Conservation (phyloP, 169 alveolate species). For the Eimeria sp. region DNA sequence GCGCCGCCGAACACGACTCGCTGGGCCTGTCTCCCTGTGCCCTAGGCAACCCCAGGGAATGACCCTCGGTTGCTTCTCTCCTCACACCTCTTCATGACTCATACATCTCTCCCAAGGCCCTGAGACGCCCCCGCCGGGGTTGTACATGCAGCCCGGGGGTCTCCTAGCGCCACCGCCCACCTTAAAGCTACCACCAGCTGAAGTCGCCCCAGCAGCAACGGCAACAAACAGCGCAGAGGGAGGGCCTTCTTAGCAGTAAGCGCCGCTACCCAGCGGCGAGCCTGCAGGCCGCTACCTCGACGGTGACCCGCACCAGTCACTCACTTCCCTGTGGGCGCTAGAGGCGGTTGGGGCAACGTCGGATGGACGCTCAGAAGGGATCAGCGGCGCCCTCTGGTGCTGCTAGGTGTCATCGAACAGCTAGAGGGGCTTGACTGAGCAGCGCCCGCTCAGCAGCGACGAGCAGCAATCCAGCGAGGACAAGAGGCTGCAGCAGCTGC, state of each 20-base stretch:
- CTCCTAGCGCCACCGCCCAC: slow-evolving; percentile 60
- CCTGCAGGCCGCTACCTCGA: neutral
- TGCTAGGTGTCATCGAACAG: neutral
- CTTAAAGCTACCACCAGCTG: slow-evolving; percentile 27
- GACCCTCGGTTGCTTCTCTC: slow-evolving; percentile 19
- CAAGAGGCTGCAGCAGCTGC: neutral
- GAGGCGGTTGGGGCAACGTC: neutral
- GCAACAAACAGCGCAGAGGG: neutral
- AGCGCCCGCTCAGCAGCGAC: neutral
- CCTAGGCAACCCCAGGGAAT: slow-evolving; percentile 6
- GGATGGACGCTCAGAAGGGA: slow-evolving; percentile 17
- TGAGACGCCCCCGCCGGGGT: slow-evolving; percentile 39
- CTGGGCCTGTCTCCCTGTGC: slow-evolving; percentile 68
- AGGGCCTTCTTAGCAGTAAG: neutral
- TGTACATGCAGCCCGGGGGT: slow-evolving; percentile 31
- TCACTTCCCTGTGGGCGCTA: neutral
- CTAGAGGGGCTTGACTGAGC: slow-evolving; percentile 4
- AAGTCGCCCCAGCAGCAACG: neutral
- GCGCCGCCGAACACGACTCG: slow-evolving; percentile 68
- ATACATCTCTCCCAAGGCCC: neutral
- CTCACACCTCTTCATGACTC: neutral
- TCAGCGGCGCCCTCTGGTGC: slow-evolving; percentile 68
- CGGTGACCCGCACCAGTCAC: neutral
- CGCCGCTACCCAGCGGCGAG: neutral
- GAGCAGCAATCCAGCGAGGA: neutral